phyloP scores from a whole-genome alignment of 2,329 filamentous ascomycete genomes.

The Xylariaceae sp. region DNA sequence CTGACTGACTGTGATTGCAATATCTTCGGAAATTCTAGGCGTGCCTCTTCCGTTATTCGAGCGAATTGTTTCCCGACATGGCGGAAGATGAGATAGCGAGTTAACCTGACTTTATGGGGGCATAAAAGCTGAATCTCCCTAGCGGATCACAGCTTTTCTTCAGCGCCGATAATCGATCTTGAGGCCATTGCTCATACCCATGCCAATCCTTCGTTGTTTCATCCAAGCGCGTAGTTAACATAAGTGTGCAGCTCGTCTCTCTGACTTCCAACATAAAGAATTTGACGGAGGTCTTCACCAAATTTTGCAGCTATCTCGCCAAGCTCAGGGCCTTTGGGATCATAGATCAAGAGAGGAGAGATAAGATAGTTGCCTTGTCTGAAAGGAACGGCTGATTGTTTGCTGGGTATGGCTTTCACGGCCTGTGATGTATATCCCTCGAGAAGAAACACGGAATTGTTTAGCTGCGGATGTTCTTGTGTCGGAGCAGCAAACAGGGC shows the following conservation, averaged over 20 bases:
- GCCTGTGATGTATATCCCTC: conserved; percentile 23
- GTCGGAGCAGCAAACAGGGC: conserved; percentile 35
- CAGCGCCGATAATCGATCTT: conserved; percentile 34
- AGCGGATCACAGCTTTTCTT: conserved; percentile 37
- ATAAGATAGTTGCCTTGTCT: conserved; percentile 17
- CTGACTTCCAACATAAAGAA: conserved; percentile 23
- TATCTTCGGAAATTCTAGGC: too few relatives aligned
- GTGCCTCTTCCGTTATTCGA: too few relatives aligned
- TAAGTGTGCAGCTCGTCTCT: conserved; percentile 26
- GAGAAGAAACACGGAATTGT: conserved; percentile 22
- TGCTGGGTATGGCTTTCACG: conserved; percentile 15
- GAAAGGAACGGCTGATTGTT: conserved; percentile 20
- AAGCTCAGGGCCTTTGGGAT: conserved; percentile 22
- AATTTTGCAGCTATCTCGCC: conserved; percentile 25
- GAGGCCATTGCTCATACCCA: conserved; percentile 38
- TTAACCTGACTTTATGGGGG: conserved; percentile 15
- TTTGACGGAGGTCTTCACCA: conserved; percentile 28
- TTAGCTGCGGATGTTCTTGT: conserved; percentile 31
- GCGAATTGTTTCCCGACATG: too few relatives aligned
- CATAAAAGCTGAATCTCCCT: conserved; percentile 32
- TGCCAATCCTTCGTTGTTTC: conserved; percentile 33
- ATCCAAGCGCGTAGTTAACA: conserved; percentile 36
- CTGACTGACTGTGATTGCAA: too few relatives aligned
- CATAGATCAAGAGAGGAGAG: conserved; percentile 31
- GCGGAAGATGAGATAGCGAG: too few relatives aligned